Percentiles rank a stretch among this genome's conserved stretches.
Conservation (phyloP, 164 flowering plant genomes). For the Umbellularia californica region DNA sequence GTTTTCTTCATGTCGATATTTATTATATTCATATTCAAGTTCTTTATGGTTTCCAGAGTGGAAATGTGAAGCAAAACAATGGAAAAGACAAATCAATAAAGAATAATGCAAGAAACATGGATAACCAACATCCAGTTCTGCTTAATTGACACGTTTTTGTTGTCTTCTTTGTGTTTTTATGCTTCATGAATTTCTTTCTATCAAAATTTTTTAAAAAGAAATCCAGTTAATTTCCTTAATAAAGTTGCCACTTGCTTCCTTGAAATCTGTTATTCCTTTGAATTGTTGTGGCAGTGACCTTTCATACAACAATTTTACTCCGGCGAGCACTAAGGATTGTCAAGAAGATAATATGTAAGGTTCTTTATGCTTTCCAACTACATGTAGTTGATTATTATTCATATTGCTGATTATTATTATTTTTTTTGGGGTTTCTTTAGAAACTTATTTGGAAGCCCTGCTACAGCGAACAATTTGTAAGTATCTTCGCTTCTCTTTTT, state of each 20-base stretch:
- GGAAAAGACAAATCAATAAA: too few species aligned
- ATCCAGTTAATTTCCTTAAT: too few species aligned
- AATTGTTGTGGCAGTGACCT: constrained; percentile 46
- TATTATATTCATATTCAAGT: too few species aligned
- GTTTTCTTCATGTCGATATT: background rate
- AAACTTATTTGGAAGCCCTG: constrained; percentile 64
- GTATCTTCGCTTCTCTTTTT: constrained; percentile 12
- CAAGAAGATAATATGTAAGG: constrained; percentile 58
- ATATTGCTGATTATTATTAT: background rate
- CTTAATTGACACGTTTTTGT: too few species aligned
- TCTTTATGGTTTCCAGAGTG: too few species aligned
- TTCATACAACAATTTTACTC: constrained; percentile 67
- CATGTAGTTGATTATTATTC: background rate
- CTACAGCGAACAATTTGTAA: constrained; percentile 43
- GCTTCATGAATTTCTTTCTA: too few species aligned
- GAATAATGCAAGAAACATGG: too few species aligned
- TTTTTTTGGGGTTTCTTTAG: constrained; percentile 26
- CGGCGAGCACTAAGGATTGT: constrained; percentile 45
- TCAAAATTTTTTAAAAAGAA: too few species aligned
- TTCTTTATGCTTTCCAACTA: background rate
- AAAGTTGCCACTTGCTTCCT: too few species aligned
- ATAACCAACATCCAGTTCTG: too few species aligned
- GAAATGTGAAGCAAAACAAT: too few species aligned
- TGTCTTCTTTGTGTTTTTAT: too few species aligned
- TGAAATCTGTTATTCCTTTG: background rate